phyloP scores from a whole-genome alignment of 805 yeast species.

The Limtongia smithiae region DNA sequence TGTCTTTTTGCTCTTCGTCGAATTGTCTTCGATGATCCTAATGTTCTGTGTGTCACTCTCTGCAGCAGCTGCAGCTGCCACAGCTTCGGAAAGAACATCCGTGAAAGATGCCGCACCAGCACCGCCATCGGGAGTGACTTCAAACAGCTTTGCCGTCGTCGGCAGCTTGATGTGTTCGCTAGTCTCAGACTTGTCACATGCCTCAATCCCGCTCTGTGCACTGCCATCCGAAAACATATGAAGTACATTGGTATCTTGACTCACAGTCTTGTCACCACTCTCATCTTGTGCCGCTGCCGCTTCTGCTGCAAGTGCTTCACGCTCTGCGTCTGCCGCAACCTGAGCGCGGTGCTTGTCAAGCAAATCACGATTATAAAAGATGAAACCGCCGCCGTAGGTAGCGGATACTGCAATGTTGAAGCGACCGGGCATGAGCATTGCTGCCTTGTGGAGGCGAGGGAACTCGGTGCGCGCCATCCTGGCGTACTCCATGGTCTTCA shows the following conservation, averaged over 20 bases:
- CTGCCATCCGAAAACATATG: too few relatives aligned
- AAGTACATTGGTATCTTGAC: too few relatives aligned
- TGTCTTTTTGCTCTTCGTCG: too few relatives aligned
- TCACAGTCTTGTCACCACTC: too few relatives aligned
- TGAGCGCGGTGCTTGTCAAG: background rate
- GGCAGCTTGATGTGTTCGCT: background rate
- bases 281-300: too few relatives aligned
- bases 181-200: background rate
- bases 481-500: background rate
- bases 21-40: too few relatives aligned
- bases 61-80: too few relatives aligned
- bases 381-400: background rate
- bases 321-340: background rate
- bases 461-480: background rate
- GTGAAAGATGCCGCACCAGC: background rate
- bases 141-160: background rate
- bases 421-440: background rate
- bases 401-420: conserved; percentile 3
- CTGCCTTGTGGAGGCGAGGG: background rate
- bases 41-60: too few relatives aligned
- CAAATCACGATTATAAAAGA: background rate
- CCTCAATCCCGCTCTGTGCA: too few relatives aligned
- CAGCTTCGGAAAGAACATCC: too few relatives aligned
- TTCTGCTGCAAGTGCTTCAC: background rate
- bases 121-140: background rate